Evolutionary conservation across 225 moss, liverwort and hornwort genomes (phyloP).

Genomic region (Bryum argenteum): DNA sequence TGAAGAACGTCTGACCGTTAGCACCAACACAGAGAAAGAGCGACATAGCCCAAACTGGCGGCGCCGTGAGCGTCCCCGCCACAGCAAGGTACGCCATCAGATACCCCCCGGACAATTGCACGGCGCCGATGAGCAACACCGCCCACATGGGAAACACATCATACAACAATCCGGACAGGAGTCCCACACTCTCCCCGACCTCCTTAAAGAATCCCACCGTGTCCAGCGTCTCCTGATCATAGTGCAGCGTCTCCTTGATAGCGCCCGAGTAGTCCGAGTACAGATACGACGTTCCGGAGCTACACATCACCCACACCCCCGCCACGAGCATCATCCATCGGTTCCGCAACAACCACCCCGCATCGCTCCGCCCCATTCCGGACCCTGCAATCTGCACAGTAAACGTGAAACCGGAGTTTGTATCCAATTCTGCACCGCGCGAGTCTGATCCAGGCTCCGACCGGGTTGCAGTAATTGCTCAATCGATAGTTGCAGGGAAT

Average conservation of each 20-base stretch:
- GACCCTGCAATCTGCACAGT: neutral
- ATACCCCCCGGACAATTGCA: conserved; percentile 46
- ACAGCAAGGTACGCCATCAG: conserved; percentile 41
- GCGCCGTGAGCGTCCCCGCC: conserved; percentile 20
- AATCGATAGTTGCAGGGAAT: too few relatives aligned
- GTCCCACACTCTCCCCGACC: conserved; percentile 50
- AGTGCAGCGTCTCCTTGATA: conserved; percentile 40
- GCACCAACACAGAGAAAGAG: conserved; percentile 44
- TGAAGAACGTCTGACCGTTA: conserved; percentile 56
- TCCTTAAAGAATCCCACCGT: conserved; percentile 62
- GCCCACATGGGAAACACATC: conserved; percentile 49
- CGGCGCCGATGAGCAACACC: conserved; percentile 44
- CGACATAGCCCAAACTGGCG: conserved; percentile 50
- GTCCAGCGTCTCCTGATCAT: conserved; percentile 55
- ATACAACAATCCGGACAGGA: conserved; percentile 51
- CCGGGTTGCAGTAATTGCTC: too few relatives aligned
- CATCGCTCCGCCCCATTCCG: conserved; percentile 13
- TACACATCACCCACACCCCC: conserved; percentile 51
- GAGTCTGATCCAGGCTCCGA: too few relatives aligned
- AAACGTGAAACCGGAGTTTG: too few relatives aligned
- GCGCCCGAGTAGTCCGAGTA: conserved; percentile 47
- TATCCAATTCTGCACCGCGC: too few relatives aligned
- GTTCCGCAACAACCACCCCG: conserved; percentile 27
- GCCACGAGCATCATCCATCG: conserved; percentile 56
- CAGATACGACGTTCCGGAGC: conserved; percentile 42